These are phyloP conservation scores for Pythium coloratum DNA, from an alignment of 352 stramenopile genomes.

Conservation along the genomic window DNA sequence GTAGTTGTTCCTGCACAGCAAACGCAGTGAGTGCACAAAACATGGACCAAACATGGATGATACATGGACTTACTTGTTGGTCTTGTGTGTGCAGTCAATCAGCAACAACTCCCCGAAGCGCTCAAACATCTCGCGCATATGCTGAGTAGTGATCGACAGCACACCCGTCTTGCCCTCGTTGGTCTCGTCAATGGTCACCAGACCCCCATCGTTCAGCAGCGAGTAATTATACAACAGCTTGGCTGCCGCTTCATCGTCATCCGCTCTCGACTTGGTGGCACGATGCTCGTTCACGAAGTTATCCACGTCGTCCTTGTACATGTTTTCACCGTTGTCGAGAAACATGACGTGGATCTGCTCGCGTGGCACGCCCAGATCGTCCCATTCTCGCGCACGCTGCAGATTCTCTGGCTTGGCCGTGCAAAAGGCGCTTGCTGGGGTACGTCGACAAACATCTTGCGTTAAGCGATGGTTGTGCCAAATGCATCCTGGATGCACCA, in stretches of 20 bases:
- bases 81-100: conserved; percentile 5
- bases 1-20: conserved; percentile 18
- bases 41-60: neutral
- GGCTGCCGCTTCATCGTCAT: neutral
- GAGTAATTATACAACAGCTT: neutral
- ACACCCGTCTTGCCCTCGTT: neutral
- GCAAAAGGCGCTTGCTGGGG: neutral
- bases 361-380: neutral
- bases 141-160: neutral
- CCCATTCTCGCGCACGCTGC: neutral
- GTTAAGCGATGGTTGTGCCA: conserved; percentile 2
- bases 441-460: neutral
- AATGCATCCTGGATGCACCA: neutral
- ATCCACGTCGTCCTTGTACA: neutral
- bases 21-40: neutral
- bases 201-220: neutral
- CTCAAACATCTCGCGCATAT: conserved; percentile 2
- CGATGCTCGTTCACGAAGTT: neutral
- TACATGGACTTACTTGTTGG: neutral
- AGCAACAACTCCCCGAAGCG: conserved; percentile 3
- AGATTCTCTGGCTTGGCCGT: neutral
- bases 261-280: neutral
- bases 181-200: conserved; percentile 1
- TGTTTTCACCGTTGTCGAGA: neutral
- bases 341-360: neutral